A percentile compares a stretch with the other conserved stretches of the same genome.
Evolutionary conservation across 2,329 filamentous ascomycete species (phyloP).

Genomic region (Kalmusia sp.): DNA sequence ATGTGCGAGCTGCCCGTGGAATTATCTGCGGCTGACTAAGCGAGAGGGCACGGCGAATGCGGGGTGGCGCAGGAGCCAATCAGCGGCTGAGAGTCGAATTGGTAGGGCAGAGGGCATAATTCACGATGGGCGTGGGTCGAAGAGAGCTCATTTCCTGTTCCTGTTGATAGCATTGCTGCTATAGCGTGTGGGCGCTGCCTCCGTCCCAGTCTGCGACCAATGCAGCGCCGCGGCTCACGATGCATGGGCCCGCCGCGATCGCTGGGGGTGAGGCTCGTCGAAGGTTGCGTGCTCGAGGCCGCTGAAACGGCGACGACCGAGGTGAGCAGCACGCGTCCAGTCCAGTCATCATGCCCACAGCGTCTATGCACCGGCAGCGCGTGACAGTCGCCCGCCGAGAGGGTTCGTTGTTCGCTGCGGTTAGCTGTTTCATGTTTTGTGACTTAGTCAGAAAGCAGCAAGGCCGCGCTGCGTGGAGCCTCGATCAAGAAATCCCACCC

Average conservation of each 20-base stretch:
- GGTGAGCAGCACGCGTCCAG: neutral
- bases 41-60: neutral
- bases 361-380: neutral
- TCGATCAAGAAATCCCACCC: no score
- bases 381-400: neutral
- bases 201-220: no score
- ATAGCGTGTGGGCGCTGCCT: no score
- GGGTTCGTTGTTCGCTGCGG: neutral
- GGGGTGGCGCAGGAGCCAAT: neutral
- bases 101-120: neutral
- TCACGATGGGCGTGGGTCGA: neutral
- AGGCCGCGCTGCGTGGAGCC: neutral
- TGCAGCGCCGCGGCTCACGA: neutral
- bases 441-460: conserved; percentile 2
- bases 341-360: neutral
- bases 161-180: neutral
- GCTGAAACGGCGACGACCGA: neutral
- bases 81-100: neutral
- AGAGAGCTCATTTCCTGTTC: neutral
- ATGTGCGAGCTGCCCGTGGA: neutral
- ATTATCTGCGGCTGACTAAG: conserved; percentile 12
- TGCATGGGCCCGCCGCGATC: neutral
- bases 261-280: neutral
- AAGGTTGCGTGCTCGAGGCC: neutral
- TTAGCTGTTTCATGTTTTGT: conserved; percentile 6